Evolutionary conservation across 2,329 filamentous ascomycete species (phyloP), one percentile per base, ranked within the genome.

Genomic region (Alternaria brassicae): DNA sequence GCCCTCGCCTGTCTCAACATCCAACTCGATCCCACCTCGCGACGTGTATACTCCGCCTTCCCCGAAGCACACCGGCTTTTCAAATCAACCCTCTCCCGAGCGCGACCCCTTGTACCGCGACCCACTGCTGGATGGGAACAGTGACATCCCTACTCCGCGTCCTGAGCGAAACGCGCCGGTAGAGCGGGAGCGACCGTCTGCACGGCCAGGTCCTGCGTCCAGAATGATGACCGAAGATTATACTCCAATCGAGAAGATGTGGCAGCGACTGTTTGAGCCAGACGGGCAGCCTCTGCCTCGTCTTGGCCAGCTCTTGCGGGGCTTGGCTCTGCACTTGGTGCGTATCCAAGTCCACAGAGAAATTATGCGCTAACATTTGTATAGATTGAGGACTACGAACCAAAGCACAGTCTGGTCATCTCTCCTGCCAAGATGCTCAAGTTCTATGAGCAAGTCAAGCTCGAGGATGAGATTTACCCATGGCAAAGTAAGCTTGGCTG

Each of bases 251-350:
- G 91, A 93, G 73, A 86, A 85, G 72, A 88, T 89, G 72, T 96
- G 92, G 92, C 90, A 91, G 6, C 82, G 82, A 9, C 76, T 96
- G 3, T 96, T 96, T 72, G 87, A 90, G 45, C 80, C 82, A 3
- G 82, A 88, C 27, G 90, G 89, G 0, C 83, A 85, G 56, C 87
- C 91, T 1, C 93, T 91, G 0, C 77, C 82, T 47, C 83, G 91
- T 51, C 82, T 94, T 15, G 85, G 86, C 0, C 86, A 93, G 64
- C 88, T 95, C 37, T 79, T 96, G 48, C 83, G 88, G 55, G 91
- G 91, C 0, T 81, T 96, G 56, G 91, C 91, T 12, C 83, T 87
- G 53, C 89, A 92, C 73, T 80, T 96, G 70, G 91, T 92, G 80
- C 69, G 85, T 76, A 54, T 6, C 13, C 27, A 2, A 19, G 19